phyloP scores from a whole-genome alignment of 75 land plant genomes.

The Pseudotsuga menziesii region DNA sequence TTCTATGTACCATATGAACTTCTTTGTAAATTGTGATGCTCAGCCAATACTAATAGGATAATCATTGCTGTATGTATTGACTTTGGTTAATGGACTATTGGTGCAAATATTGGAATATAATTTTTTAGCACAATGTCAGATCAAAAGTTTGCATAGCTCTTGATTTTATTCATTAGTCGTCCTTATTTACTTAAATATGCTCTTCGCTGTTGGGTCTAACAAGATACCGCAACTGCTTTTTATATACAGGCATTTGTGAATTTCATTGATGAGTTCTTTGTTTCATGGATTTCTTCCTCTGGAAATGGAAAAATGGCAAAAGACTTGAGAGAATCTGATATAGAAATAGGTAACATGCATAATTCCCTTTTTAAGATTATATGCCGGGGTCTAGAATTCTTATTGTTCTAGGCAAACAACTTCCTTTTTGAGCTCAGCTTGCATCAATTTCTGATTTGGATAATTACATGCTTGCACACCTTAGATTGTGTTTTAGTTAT shows the following conservation, averaged over 20 bases:
- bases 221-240: conserved; percentile 4
- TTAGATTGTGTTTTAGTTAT: no score
- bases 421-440: neutral
- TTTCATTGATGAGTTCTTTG: conserved; percentile 42
- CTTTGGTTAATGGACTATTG: neutral
- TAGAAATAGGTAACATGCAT: neutral
- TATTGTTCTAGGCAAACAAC: neutral
- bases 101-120: neutral
- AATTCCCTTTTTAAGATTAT: no score
- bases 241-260: conserved; percentile 46
- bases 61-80: neutral
- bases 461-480: neutral
- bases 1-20: neutral
- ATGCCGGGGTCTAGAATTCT: neutral
- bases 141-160: neutral
- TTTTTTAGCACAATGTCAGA: neutral
- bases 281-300: conserved; percentile 14
- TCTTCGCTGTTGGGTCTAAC: neutral
- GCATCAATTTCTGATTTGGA: neutral
- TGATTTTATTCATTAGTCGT: neutral
- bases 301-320: neutral
- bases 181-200: neutral
- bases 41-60: neutral
- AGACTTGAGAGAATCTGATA: neutral
- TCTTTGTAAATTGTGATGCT: neutral